Percentiles rank a stretch among this genome's conserved stretches.
Evolutionary conservation across 2,329 filamentous ascomycete species (phyloP).

Genomic region (Juglanconis sp.): DNA sequence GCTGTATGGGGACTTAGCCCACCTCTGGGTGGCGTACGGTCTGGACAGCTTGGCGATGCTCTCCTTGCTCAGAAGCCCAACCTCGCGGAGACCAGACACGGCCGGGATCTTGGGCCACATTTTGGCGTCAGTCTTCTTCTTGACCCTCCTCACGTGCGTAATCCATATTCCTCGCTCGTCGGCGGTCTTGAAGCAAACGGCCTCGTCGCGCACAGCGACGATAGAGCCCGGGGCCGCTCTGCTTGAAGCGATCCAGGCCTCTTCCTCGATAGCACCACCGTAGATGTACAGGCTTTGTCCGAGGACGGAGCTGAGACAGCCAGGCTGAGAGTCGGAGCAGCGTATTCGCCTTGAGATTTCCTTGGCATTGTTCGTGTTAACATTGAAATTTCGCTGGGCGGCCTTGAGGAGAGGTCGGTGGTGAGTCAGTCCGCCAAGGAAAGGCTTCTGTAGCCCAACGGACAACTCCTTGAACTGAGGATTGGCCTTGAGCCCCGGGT

Average conservation of each 20-base stretch:
- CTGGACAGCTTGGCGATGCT: slow-evolving; percentile 18
- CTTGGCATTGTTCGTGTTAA: slow-evolving; percentile 30
- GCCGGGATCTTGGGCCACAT: slow-evolving; percentile 41
- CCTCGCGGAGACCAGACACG: slow-evolving; percentile 29
- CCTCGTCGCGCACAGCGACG: slow-evolving; percentile 33
- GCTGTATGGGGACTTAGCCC: slow-evolving; percentile 24
- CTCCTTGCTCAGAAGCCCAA: slow-evolving; percentile 28
- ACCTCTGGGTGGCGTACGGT: slow-evolving; percentile 23
- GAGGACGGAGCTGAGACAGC: slow-evolving; percentile 35
- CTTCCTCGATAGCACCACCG: slow-evolving; percentile 37
- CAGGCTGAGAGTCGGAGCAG: slow-evolving; percentile 40
- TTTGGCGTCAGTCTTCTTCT: slow-evolving; percentile 33
- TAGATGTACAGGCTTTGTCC: slow-evolving; percentile 37
- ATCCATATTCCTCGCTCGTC: slow-evolving; percentile 40
- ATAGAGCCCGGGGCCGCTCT: slow-evolving; percentile 25
- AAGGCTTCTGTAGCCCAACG: slow-evolving; percentile 31
- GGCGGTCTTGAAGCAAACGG: slow-evolving; percentile 34
- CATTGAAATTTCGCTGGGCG: slow-evolving; percentile 34
- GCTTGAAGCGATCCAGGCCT: slow-evolving; percentile 17
- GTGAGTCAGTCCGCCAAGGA: slow-evolving; percentile 35
- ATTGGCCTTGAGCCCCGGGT: slow-evolving; percentile 25
- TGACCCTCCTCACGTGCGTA: slow-evolving; percentile 36
- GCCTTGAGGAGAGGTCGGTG: slow-evolving; percentile 38
- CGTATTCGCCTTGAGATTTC: slow-evolving; percentile 40
- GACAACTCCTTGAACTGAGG: slow-evolving; percentile 27